A percentile compares a stretch with the other conserved stretches of the same genome.
These are phyloP conservation scores for Cardamine chenopodiifolia DNA, from an alignment of 345 rosid species.

Conservation along the genomic window DNA sequence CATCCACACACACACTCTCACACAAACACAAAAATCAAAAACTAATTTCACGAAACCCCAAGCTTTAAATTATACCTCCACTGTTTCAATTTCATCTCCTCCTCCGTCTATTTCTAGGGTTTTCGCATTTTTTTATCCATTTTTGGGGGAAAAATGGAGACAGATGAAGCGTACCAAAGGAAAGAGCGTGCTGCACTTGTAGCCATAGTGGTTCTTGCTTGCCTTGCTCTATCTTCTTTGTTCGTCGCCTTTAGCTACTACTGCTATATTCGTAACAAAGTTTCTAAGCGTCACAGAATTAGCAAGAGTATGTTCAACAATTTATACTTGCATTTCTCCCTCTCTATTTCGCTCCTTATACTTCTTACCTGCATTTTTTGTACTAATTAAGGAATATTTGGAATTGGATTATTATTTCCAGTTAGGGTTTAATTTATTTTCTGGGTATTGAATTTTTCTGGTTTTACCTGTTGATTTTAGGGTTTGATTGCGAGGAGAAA, in stretches of 20 bases:
- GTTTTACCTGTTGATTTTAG: constrained; percentile 41
- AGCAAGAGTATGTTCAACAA: constrained; percentile 47
- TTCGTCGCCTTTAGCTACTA: constrained; percentile 88
- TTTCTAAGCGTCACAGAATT: constrained; percentile 59
- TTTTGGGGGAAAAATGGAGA: constrained; percentile 51
- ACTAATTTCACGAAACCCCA: constrained; percentile 30
- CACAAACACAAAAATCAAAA: constrained; percentile 10
- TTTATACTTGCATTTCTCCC: not conserved
- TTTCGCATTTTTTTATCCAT: constrained; percentile 6
- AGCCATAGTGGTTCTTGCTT: constrained; percentile 76
- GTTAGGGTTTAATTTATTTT: not conserved
- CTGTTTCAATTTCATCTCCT: constrained; percentile 22
- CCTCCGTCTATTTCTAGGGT: constrained; percentile 42
- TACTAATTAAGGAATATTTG: not conserved
- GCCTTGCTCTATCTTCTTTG: constrained; percentile 68
- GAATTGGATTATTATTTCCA: not conserved
- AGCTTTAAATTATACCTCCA: constrained; percentile 25
- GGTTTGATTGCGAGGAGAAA: constrained; percentile 54
- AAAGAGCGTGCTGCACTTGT: constrained; percentile 68
- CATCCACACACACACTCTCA: constrained; percentile 10
- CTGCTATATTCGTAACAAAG: constrained; percentile 86
- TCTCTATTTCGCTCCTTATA: constrained; percentile 1
- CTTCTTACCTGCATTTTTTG: constrained; percentile 13
- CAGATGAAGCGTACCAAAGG: constrained; percentile 52
- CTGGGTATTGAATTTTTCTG: not conserved